These are phyloP conservation scores for Ganoderma resinaceum DNA, from an alignment of 1,284 basidiomycete species.

Conservation along the genomic window DNA sequence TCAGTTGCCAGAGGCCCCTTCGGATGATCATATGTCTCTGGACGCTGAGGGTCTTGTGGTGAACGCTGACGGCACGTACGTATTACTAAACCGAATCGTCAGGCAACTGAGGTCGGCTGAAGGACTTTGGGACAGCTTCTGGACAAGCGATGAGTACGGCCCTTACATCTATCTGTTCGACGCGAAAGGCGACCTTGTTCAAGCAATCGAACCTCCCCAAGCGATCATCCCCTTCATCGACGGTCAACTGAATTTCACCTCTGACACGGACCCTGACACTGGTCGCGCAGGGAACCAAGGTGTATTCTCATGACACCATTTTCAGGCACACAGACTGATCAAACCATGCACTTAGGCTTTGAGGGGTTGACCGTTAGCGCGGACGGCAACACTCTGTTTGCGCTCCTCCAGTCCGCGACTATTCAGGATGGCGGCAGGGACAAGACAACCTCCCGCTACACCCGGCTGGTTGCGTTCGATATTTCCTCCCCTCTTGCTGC, in stretches of 20 bases:
- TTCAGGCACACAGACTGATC: neutral
- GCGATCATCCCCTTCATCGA: conserved; percentile 57
- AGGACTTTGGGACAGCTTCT: conserved; percentile 48
- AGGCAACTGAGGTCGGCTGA: neutral
- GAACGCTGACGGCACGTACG: conserved; percentile 64
- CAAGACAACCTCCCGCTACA: conserved; percentile 55
- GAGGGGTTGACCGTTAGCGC: conserved; percentile 67
- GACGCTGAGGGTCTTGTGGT: conserved; percentile 70
- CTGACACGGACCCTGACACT: conserved; percentile 54
- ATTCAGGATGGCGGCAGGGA: conserved; percentile 67
- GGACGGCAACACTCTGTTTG: conserved; percentile 59
- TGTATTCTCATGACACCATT: conserved; percentile 25
- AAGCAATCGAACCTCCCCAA: conserved; percentile 65
- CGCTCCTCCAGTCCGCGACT: conserved; percentile 67
- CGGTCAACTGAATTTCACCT: conserved; percentile 64
- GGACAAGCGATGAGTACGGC: conserved; percentile 75
- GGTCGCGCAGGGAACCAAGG: conserved; percentile 59
- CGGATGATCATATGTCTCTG: conserved; percentile 53
- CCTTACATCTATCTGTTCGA: conserved; percentile 71
- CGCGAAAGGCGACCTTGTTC: conserved; percentile 53
- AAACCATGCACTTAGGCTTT: conserved; percentile 53
- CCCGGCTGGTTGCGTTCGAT: conserved; percentile 65
- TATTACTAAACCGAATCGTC: conserved; percentile 2
- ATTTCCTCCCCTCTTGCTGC: conserved; percentile 43
- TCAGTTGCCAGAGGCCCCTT: conserved; percentile 56